Evolutionary conservation across 352 stramenopile species (phyloP).

Genomic region (Globisporangium megalacanthum): DNA sequence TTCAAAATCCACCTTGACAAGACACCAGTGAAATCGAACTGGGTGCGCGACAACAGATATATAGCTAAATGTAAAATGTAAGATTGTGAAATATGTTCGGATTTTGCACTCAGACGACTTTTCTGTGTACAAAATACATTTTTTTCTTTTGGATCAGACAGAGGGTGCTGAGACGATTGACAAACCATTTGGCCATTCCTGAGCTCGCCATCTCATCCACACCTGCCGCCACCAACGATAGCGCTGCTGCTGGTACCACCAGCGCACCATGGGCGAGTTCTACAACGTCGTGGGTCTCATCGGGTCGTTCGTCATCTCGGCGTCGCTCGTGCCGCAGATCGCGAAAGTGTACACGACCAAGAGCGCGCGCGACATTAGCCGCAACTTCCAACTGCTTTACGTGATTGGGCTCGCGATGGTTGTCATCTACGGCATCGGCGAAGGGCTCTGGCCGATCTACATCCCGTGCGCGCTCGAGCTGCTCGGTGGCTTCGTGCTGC

Average conservation of each 20-base stretch:
- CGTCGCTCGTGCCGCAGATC: constrained; percentile 55
- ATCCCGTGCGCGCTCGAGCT: constrained; percentile 37
- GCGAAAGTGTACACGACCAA: constrained; percentile 48
- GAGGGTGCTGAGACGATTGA: too few relatives aligned
- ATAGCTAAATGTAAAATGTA: too few relatives aligned
- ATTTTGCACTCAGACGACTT: too few relatives aligned
- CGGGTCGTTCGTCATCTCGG: constrained; percentile 56
- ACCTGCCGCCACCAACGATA: neutral
- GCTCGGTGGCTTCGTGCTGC: constrained; percentile 18
- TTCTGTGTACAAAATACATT: too few relatives aligned
- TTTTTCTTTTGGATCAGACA: too few relatives aligned
- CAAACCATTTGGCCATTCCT: neutral
- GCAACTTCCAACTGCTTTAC: constrained; percentile 35
- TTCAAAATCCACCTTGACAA: too few relatives aligned
- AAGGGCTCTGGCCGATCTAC: constrained; percentile 40
- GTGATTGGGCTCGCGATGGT: constrained; percentile 26
- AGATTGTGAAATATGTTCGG: too few relatives aligned
- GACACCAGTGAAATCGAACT: too few relatives aligned
- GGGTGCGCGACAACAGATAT: too few relatives aligned
- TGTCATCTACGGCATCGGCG: constrained; percentile 30
- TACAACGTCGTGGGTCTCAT: constrained; percentile 43
- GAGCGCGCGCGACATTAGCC: constrained; percentile 33
- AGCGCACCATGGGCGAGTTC: constrained; percentile 10
- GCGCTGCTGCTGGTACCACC: neutral
- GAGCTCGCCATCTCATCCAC: neutral